Evolutionary conservation across 805 yeast species (phyloP), one percentile per base, ranked within the genome.

Genomic region (Nematodospora valgi): DNA sequence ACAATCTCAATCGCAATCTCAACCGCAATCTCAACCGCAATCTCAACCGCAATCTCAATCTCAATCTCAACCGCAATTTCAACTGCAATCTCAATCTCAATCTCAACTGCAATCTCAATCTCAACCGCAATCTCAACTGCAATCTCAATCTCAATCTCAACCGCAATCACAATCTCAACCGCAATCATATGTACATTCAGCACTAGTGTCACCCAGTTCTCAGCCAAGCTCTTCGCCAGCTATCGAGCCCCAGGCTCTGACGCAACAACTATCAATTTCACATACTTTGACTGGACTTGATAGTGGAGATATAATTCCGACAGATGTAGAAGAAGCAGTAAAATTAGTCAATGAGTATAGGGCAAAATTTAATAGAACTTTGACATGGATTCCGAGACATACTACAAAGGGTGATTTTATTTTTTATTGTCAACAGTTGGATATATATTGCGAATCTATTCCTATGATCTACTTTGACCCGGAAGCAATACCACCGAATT

Each of bases 311-410:
- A 17, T 41, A 9, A 27, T 10, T 2, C 28, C 45, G 3, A 40
- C 44, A 6, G 38, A 47, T 20, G 39, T 51, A 16, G 57, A 49
- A 8, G 58, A 52, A 27, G 70, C 68, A 10, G 64, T 62, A 38
- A 37, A 32, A 11, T 26, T 54, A 31, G 49, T 45, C 3, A 52
- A 52, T 8, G 54, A 52, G 11, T 55, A 54, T 37, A 49, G 48
- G 20, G 34, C 35, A 10, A 32, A 36, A 5, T 37, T 51, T 26
- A 42, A 48, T 19, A 48, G 39, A 20, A 46, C 45, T n/a, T 54
- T 60, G 9, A 39, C 56, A 4, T 83, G 91, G 89, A 54, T 79
- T 0, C 83, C 87, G 0, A 69, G 73, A 31, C 58, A 73, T n/a
- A 72, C 82, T 1, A 63, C 67, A 9, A 71, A 68, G 34, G 82